Evolutionary conservation across 306 rosid genomes (phyloP), one percentile per base, ranked within the genome.

Genomic region (Rosa lucieae): DNA sequence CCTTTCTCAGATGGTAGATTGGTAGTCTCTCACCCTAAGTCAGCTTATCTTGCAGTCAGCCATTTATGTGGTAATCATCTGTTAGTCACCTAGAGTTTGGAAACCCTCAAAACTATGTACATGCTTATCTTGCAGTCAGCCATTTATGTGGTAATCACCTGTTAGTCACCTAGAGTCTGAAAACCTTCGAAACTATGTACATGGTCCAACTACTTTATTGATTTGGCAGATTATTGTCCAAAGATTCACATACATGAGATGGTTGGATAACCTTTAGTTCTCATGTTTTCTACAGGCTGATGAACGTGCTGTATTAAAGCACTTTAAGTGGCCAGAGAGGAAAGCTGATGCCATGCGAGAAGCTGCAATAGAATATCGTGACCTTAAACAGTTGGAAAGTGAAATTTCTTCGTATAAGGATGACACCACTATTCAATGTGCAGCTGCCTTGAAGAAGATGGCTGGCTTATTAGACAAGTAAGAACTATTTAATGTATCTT

Each of bases 241-340:
- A 14, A 44, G 47, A 62, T 32, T 62, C 40, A 76, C 48, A 32
- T 76, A 46, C 35, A 76, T 62, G 23, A 67, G 18, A 47, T 76
- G 10, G 35, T 44, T 46, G 9, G 14, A 47, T 70, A 59, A 78
- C 12, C 61, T 42, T 44, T 46, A 46, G 66, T 80, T 63, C 40
- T 58, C 67, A 4, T 70, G 69, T 78, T 72, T 78, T 82, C 48
- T 73, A 75, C 89, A 94, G 98, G 97, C 97, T 37, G 97, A 94
- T 76, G 98, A 94, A 73, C 87, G 88, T 32, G 92, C 97, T 49
- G 98, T 94, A 59, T 84, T 94, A 81, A 94, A 89, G 91, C 97
- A 94, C 80, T 94, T 94, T 75, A 90, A 94, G 77, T 94, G 98
- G 98, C 98, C 98, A 1, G 98, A 94, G 93, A 90, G 81, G 79